Percentiles rank a stretch among this genome's conserved stretches.
phyloP scores from a whole-genome alignment of 371 early-diverging fungal species.

The Dichotomocladium elegans region DNA sequence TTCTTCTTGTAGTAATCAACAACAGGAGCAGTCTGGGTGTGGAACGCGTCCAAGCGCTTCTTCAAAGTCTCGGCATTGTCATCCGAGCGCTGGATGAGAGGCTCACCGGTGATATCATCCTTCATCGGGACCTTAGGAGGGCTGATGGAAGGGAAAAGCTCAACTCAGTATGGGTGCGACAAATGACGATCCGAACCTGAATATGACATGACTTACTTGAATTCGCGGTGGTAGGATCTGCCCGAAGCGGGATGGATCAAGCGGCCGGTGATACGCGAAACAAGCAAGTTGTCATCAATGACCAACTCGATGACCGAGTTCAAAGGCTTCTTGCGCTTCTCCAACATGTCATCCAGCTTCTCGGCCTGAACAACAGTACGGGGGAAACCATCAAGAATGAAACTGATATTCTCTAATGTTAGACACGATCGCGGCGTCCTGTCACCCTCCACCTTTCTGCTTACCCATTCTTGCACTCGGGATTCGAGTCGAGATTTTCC shows the following conservation, averaged over 20 bases:
- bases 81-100: conserved; percentile 95
- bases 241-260: conserved; percentile 94
- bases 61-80: conserved; percentile 94
- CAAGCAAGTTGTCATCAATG: conserved; percentile 92
- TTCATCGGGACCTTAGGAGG: conserved; percentile 92
- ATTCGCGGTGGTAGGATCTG: conserved; percentile 95
- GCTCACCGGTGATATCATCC: conserved; percentile 97
- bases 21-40: conserved; percentile 95
- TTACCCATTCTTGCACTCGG: conserved; percentile 89
- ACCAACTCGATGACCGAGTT: conserved; percentile 91
- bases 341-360: conserved; percentile 96
- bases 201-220: conserved; percentile 64
- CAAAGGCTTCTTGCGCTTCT: conserved; percentile 72
- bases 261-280: conserved; percentile 94
- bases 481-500: conserved; percentile 89
- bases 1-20: conserved; percentile 93
- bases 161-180: no score
- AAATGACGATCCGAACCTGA: no score
- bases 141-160: no score
- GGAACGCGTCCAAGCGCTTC: conserved; percentile 94
- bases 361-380: conserved; percentile 98
- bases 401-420: no score
- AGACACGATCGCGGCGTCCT: no score
- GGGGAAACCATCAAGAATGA: conserved; percentile 99
- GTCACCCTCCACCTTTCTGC: neutral